These are phyloP conservation scores for Isatis lusitanica DNA, from an alignment of 441 rosid species.

Conservation along the genomic window DNA sequence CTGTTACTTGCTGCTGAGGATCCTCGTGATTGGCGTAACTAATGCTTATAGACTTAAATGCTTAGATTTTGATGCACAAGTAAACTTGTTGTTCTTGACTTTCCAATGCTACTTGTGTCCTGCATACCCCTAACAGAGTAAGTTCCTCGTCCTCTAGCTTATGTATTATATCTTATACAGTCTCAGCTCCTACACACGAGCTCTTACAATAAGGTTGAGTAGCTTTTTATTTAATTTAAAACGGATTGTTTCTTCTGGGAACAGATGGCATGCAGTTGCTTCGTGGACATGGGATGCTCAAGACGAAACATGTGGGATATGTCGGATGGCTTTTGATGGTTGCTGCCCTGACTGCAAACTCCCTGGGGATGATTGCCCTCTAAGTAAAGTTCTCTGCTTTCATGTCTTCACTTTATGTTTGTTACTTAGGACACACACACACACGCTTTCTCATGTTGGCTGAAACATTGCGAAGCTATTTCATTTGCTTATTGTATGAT, in stretches of 20 bases:
- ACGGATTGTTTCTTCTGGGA: background rate
- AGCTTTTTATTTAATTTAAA: background rate
- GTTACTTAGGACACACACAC: background rate
- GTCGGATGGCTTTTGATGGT: slow-evolving; percentile 98
- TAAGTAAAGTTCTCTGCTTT: slow-evolving; percentile 51
- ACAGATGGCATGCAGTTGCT: slow-evolving; percentile 90
- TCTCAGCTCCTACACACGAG: background rate
- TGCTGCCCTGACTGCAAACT: slow-evolving; percentile 92
- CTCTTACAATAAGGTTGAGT: slow-evolving; percentile 8
- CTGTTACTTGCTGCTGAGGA: background rate
- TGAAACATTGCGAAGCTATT: background rate
- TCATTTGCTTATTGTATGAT: background rate
- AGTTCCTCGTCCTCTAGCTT: background rate
- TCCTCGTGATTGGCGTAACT: background rate
- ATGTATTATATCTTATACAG: background rate
- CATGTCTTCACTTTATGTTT: background rate
- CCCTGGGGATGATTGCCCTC: slow-evolving; percentile 91
- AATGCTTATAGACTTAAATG: background rate
- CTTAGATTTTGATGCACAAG: background rate
- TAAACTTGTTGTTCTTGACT: slow-evolving; percentile 23
- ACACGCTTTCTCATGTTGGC: background rate
- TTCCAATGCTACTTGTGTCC: slow-evolving; percentile 12
- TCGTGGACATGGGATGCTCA: slow-evolving; percentile 98
- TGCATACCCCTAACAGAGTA: slow-evolving; percentile 24
- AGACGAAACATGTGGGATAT: slow-evolving; percentile 95